Conservation (phyloP, 306 rosid genomes). For the Castanospermum australe region DNA sequence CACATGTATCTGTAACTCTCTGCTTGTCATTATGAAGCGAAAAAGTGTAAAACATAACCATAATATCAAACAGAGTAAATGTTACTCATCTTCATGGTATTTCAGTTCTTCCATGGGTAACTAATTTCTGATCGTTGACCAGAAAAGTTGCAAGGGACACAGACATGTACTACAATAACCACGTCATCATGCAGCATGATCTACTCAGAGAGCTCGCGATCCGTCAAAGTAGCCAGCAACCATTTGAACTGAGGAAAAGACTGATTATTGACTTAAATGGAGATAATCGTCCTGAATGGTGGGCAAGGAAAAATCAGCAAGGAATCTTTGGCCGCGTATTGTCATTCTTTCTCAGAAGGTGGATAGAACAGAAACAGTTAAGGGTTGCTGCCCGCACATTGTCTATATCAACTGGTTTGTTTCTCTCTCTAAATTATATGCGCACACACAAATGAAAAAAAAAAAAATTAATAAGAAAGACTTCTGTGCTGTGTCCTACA, state of each 20-base stretch:
- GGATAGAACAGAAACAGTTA: slow-evolving; percentile 13
- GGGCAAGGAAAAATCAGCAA: slow-evolving; percentile 39
- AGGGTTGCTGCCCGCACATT: slow-evolving; percentile 35
- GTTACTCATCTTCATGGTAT: neutral
- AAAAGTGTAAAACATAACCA: neutral
- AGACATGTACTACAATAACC: slow-evolving; percentile 55
- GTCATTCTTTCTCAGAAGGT: neutral
- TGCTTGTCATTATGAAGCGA: neutral
- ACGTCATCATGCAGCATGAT: slow-evolving; percentile 57
- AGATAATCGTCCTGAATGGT: slow-evolving; percentile 54
- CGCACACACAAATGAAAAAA: neutral
- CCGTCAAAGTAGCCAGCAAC: slow-evolving; percentile 20
- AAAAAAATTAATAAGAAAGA: neutral
- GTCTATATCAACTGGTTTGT: slow-evolving; percentile 70
- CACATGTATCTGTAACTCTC: neutral
- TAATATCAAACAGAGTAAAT: neutral
- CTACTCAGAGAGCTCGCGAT: slow-evolving; percentile 70
- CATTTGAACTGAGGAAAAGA: slow-evolving; percentile 42
- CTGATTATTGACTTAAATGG: slow-evolving; percentile 45
- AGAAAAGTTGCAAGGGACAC: slow-evolving; percentile 50
- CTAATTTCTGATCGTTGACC: slow-evolving; percentile 7
- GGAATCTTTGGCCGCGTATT: slow-evolving; percentile 27
- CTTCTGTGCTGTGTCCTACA: neutral
- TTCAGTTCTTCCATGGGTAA: neutral
- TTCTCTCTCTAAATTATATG: slow-evolving; percentile 13